A percentile compares a stretch with the other conserved stretches of the same genome.
Conservation (phyloP, 2,329 filamentous ascomycete species). For the Nectriaceae sp. region DNA sequence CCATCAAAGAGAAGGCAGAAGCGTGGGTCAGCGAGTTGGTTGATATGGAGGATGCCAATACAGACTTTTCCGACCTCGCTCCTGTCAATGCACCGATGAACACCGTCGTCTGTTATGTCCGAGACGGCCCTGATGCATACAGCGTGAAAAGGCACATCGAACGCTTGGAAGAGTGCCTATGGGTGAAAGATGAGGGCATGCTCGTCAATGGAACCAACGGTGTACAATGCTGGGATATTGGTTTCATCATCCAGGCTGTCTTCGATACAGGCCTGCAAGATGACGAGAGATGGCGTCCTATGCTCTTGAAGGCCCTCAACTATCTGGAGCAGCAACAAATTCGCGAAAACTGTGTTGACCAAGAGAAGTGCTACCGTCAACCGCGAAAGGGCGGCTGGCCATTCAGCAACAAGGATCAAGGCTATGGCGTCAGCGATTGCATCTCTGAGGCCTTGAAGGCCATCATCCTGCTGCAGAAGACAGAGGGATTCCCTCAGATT, state of each 20-base stretch:
- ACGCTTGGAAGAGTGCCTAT: slow-evolving; percentile 81
- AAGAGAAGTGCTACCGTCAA: slow-evolving; percentile 83
- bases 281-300: slow-evolving; percentile 75
- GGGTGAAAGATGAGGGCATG: slow-evolving; percentile 92
- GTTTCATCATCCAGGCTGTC: slow-evolving; percentile 83
- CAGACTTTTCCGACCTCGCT: slow-evolving; percentile 80
- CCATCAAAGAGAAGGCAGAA: slow-evolving; percentile 71
- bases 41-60: slow-evolving; percentile 90
- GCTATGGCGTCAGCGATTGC: slow-evolving; percentile 94
- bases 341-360: slow-evolving; percentile 75
- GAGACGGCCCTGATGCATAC: slow-evolving; percentile 74
- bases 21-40: slow-evolving; percentile 81
- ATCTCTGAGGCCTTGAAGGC: slow-evolving; percentile 89
- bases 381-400: slow-evolving; percentile 92
- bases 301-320: slow-evolving; percentile 78
- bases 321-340: slow-evolving; percentile 94
- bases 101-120: slow-evolving; percentile 79
- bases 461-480: slow-evolving; percentile 80
- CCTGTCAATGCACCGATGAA: slow-evolving; percentile 93
- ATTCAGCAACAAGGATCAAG: slow-evolving; percentile 90
- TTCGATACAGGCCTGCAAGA: slow-evolving; percentile 78
- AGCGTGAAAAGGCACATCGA: slow-evolving; percentile 78
- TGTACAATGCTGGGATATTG: slow-evolving; percentile 97
- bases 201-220: slow-evolving; percentile 95
- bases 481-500: slow-evolving; percentile 71